Conservation (phyloP, 1,139 yeast species). For the Blastobotrys illinoisensis region DNA sequence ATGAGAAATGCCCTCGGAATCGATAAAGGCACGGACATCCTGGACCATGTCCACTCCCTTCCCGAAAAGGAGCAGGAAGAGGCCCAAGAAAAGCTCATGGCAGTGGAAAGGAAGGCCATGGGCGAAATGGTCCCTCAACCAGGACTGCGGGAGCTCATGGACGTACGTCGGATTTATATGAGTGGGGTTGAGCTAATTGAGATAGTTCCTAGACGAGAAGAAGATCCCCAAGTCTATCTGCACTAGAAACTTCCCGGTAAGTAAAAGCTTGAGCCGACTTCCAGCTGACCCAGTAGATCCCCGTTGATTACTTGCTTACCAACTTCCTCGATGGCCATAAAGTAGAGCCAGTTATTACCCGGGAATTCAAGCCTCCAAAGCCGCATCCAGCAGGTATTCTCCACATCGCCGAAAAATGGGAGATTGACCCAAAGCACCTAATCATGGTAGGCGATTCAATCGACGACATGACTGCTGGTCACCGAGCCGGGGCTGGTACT, state of each 20-base stretch:
- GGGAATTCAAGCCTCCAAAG: constrained; percentile 59
- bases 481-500: constrained; percentile 52
- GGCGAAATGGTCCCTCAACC: constrained; percentile 50
- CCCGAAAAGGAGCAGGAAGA: constrained; percentile 36
- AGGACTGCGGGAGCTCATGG: constrained; percentile 33
- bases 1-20: constrained; percentile 56
- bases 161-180: constrained; percentile 11
- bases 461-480: constrained; percentile 60
- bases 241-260: constrained; percentile 49
- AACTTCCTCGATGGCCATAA: constrained; percentile 39
- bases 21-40: constrained; percentile 44
- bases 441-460: constrained; percentile 68
- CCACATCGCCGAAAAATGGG: constrained; percentile 47
- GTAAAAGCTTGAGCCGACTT: constrained; percentile 4
- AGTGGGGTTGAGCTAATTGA: constrained; percentile 2
- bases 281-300: constrained; percentile 27
- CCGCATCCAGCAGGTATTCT: constrained; percentile 57
- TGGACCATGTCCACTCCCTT: constrained; percentile 43
- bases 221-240: constrained; percentile 47
- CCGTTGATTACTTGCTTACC: constrained; percentile 45
- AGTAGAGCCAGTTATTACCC: constrained; percentile 50
- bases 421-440: constrained; percentile 38
- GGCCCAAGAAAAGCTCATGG: constrained; percentile 45
- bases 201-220: constrained; percentile 1
- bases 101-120: constrained; percentile 55